phyloP scores from a whole-genome alignment of 768 basidiomycete genomes.

The Russula foetens region DNA sequence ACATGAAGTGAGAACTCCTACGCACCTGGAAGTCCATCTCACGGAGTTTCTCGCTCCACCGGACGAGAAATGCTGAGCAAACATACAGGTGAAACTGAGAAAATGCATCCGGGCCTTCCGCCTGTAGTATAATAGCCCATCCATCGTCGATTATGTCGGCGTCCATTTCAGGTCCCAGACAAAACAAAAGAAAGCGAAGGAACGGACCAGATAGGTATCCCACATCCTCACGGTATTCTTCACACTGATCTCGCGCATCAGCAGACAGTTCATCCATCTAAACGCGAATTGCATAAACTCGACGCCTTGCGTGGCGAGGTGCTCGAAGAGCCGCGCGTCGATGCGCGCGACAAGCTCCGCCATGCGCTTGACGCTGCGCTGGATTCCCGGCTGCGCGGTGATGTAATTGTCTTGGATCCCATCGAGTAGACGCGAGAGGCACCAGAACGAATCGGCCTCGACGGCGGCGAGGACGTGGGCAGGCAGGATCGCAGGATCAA shows the following conservation, averaged over 20 bases:
- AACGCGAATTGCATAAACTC: slow-evolving; percentile 99
- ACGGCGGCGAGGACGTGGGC: slow-evolving; percentile 67
- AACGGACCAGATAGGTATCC: slow-evolving; percentile 93
- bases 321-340: slow-evolving; percentile 79
- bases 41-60: slow-evolving; percentile 88
- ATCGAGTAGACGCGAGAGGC: slow-evolving; percentile 87
- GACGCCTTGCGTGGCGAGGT: slow-evolving; percentile 85
- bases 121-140: slow-evolving; percentile 37
- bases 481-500: slow-evolving; percentile 74
- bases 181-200: too few relatives aligned
- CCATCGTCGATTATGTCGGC: neutral
- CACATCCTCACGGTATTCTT: slow-evolving; percentile 98
- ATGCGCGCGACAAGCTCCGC: slow-evolving; percentile 86
- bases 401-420: slow-evolving; percentile 99
- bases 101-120: slow-evolving; percentile 96
- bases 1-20: neutral
- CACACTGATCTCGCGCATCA: slow-evolving; percentile 97
- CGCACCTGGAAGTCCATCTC: slow-evolving; percentile 97
- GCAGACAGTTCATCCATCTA: slow-evolving; percentile 98
- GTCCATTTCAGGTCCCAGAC: neutral
- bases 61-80: slow-evolving; percentile 93
- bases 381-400: slow-evolving; percentile 92
- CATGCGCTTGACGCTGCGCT: slow-evolving; percentile 89
- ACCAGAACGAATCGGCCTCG: slow-evolving; percentile 99
- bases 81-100: slow-evolving; percentile 99